Evolutionary conservation across 768 basidiomycete genomes (phyloP).

Genomic region (Omphalotus guepiniiformis): DNA sequence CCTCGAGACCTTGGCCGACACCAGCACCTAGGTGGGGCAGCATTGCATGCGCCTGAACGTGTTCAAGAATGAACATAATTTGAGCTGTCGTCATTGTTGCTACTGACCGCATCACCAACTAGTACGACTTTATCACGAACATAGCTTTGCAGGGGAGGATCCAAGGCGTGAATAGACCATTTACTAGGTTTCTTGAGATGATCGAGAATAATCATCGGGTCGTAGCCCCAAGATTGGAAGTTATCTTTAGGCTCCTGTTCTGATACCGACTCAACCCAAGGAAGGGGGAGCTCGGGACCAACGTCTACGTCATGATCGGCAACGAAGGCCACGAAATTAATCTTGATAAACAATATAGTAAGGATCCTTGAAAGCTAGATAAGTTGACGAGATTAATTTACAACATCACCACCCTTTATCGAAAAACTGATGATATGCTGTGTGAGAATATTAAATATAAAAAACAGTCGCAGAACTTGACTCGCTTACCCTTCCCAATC

Average conservation of each 20-base stretch:
- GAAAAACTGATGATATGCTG: constrained; percentile 55
- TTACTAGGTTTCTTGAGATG: constrained; percentile 42
- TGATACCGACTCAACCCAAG: constrained; percentile 40
- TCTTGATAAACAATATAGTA: constrained; percentile 18
- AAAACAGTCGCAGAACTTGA: neutral
- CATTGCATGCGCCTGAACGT: constrained; percentile 52
- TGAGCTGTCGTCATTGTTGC: too few species aligned
- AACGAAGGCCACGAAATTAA: constrained; percentile 45
- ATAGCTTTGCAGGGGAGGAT: constrained; percentile 41
- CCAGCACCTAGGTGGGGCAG: constrained; percentile 55
- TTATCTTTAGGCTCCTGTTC: constrained; percentile 39
- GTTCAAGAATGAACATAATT: too few species aligned
- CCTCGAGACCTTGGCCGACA: constrained; percentile 58
- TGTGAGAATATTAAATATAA: constrained; percentile 6
- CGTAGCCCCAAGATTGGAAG: constrained; percentile 43
- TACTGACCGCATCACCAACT: constrained; percentile 48
- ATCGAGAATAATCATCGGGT: constrained; percentile 35
- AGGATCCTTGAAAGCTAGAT: neutral
- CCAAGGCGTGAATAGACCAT: constrained; percentile 49
- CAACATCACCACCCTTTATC: constrained; percentile 37
- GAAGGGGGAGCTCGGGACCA: constrained; percentile 24
- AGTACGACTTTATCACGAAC: constrained; percentile 43
- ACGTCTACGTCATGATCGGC: constrained; percentile 26
- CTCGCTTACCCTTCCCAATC: constrained; percentile 37
- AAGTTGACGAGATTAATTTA: constrained; percentile 20